A percentile compares a stretch with the other conserved stretches of the same genome.
phyloP scores from a whole-genome alignment of 2,329 filamentous ascomycete genomes.

The Apiospora hydei region DNA sequence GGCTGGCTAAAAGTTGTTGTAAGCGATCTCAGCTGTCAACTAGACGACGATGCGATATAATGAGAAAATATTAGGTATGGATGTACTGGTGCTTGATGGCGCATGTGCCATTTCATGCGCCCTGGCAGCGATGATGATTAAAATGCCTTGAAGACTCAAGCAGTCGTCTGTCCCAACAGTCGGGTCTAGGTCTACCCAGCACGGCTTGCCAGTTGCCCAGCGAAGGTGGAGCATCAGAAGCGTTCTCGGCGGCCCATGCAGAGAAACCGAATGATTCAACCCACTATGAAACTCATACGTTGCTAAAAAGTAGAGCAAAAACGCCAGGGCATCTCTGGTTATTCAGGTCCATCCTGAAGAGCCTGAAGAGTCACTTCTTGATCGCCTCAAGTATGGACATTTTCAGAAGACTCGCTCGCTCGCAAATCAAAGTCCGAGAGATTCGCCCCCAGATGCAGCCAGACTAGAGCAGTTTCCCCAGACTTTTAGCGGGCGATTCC shows the following conservation, averaged over 20 bases:
- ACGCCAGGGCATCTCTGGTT: background rate
- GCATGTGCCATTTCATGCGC: background rate
- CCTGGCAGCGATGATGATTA: background rate
- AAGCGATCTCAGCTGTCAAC: too few species aligned
- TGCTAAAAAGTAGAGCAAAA: background rate
- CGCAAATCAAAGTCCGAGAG: conserved; percentile 9
- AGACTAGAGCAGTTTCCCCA: background rate
- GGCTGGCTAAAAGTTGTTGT: too few species aligned
- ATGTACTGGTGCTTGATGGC: too few species aligned
- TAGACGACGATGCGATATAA: too few species aligned
- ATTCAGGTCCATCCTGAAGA: background rate
- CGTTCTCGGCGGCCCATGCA: background rate
- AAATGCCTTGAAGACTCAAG: background rate
- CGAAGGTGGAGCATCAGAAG: background rate
- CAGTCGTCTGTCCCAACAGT: background rate
- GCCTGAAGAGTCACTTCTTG: background rate
- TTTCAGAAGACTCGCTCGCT: background rate
- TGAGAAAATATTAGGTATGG: too few species aligned
- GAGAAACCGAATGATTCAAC: background rate
- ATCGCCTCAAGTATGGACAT: background rate
- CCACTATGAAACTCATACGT: background rate
- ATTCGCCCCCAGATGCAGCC: background rate
- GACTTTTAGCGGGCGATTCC: background rate
- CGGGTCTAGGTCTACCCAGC: background rate
- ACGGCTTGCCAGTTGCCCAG: background rate